Evolutionary conservation across 805 yeast genomes (phyloP), one percentile per base, ranked within the genome.

Genomic region (Komagataella pastoris): DNA sequence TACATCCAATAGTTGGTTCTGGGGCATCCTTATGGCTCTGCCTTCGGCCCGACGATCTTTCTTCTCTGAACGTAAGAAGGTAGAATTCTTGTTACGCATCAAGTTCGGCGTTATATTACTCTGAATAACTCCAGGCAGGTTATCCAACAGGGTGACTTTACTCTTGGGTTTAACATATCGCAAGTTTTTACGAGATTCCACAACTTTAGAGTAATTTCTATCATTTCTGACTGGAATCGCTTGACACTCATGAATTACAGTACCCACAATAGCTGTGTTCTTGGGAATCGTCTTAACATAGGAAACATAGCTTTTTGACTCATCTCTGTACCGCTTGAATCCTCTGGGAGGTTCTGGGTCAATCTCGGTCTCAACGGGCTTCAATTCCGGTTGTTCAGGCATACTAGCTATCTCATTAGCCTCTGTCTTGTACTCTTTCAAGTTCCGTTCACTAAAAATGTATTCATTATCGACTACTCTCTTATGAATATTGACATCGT

Each of bases 11-110:
- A 93, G 76, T 56, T 89, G 97, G 64, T 86, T 88, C 70, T 87
- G 82, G 44, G 96, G 96, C 84, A 93, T 87, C 65, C 99, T 80
- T 57, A 86, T 88, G 40, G 97, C 95, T 62, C 95, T 83, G 50
- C 93, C 95, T 57, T 87, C 95, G 14, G 63, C 59, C 44, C 68
- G 66, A 53, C 59, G 65, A 57, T 73, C 70, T 57, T 70, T 70
- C 24, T 72, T 68, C 57, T 74, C 77, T 57, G 76, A 81, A 52
- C 71, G 71, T 69, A 88, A 76, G 72, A 88, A 84, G 47, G 79
- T 76, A 24, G 90, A 82, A 23, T 83, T 79, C 58, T 79, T 71
- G 57, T 85, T 72, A 60, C 83, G 77, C 53, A 77, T 80, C 65
- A 89, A 79, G 8, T 88, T 83, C 54, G 91, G 89, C 50, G 95